A percentile compares a stretch with the other conserved stretches of the same genome.
These are phyloP conservation scores for Kodamaea ohmeri DNA, from an alignment of 1,139 yeast genomes.

Conservation along the genomic window DNA sequence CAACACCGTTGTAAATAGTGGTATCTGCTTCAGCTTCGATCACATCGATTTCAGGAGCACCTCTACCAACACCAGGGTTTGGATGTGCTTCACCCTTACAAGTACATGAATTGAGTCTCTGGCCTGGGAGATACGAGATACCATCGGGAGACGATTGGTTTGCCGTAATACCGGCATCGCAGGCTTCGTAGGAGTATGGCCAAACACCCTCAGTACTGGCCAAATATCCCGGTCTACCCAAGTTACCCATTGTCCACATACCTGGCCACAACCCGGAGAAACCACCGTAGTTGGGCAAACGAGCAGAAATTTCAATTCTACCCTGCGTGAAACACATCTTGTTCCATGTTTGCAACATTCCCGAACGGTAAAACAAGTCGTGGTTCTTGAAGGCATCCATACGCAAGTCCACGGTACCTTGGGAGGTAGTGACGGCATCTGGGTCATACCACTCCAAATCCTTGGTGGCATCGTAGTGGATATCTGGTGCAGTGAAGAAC, in stretches of 20 bases:
- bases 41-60: constrained; percentile 88
- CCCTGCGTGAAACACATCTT: constrained; percentile 30
- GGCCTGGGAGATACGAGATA: constrained; percentile 31
- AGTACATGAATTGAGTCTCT: constrained; percentile 48
- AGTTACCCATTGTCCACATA: constrained; percentile 33
- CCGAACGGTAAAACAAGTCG: constrained; percentile 28
- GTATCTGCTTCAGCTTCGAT: constrained; percentile 70
- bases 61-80: constrained; percentile 74
- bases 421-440: constrained; percentile 27
- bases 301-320: constrained; percentile 24
- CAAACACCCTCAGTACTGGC: constrained; percentile 34
- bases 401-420: constrained; percentile 25
- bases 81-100: constrained; percentile 74
- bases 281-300: constrained; percentile 29
- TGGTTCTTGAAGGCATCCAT: constrained; percentile 32
- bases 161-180: constrained; percentile 33
- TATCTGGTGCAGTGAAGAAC: constrained; percentile 28
- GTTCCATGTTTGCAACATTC: constrained; percentile 35
- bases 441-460: constrained; percentile 37
- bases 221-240: constrained; percentile 32
- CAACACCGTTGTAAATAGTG: constrained; percentile 53
- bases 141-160: constrained; percentile 33
- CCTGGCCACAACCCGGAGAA: constrained; percentile 34
- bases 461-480: constrained; percentile 30
- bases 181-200: constrained; percentile 32